Percentiles rank a stretch among this genome's conserved stretches.
Evolutionary conservation across 2,329 filamentous ascomycete genomes (phyloP).

Genomic region (Aureobasidium lini): DNA sequence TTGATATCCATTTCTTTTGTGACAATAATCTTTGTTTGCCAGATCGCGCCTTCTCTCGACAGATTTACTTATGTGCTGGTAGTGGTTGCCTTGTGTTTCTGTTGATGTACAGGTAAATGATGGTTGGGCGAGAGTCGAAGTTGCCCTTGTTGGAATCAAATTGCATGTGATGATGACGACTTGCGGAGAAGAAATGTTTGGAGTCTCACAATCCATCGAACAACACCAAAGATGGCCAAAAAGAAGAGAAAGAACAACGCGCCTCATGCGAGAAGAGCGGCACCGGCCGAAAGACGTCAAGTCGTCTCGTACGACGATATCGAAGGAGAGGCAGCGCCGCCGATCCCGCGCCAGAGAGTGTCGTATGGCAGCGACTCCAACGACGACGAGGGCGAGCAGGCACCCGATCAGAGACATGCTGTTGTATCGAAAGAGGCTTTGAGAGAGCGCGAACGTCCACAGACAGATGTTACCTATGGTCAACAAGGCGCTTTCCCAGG

Average conservation of each 20-base stretch:
- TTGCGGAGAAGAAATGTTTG: background rate
- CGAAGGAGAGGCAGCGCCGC: slow-evolving; percentile 10
- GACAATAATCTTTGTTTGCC: background rate
- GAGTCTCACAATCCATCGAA: background rate
- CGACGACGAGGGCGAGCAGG: background rate
- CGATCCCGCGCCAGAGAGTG: slow-evolving; percentile 13
- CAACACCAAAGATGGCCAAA: slow-evolving; percentile 8
- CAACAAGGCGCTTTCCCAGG: slow-evolving; percentile 65
- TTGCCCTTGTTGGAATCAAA: background rate
- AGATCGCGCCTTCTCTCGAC: too few relatives aligned
- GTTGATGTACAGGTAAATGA: too few relatives aligned
- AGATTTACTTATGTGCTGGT: too few relatives aligned
- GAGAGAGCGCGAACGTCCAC: slow-evolving; percentile 26
- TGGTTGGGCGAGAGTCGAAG: too few relatives aligned
- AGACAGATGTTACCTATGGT: slow-evolving; percentile 58
- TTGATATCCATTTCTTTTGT: slow-evolving; percentile 12
- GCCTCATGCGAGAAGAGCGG: slow-evolving; percentile 32
- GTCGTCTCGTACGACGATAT: slow-evolving; percentile 16
- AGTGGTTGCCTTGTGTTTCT: too few relatives aligned
- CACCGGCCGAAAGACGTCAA: slow-evolving; percentile 6
- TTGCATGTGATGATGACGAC: slow-evolving; percentile 5
- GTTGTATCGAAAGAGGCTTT: slow-evolving; percentile 2
- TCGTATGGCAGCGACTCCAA: slow-evolving; percentile 13
- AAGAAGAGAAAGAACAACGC: slow-evolving; percentile 27
- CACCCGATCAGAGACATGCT: background rate